Conservation (phyloP, 2,329 filamentous ascomycete species). For the Penicillium sp. region DNA sequence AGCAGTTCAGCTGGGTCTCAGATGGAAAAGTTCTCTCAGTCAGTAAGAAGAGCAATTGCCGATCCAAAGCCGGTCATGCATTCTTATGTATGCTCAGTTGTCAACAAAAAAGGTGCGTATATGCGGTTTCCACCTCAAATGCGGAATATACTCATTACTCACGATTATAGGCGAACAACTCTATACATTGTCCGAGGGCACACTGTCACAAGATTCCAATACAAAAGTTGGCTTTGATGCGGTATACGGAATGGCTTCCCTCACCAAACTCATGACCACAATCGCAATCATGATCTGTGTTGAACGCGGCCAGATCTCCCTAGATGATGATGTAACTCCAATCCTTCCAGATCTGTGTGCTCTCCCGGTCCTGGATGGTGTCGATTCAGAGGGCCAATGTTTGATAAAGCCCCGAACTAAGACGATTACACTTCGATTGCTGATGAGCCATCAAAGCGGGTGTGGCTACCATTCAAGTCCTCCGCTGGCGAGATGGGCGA, state of each 20-base stretch:
- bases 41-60: background rate
- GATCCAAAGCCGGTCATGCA: slow-evolving; percentile 2
- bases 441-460: too few species aligned
- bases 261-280: slow-evolving; percentile 39
- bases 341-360: too few species aligned
- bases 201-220: background rate
- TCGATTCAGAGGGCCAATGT: too few species aligned
- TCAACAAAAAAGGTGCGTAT: slow-evolving; percentile 1
- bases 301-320: too few species aligned
- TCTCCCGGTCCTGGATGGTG: too few species aligned
- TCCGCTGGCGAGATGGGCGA: too few species aligned
- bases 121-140: background rate
- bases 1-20: background rate
- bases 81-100: slow-evolving; percentile 2
- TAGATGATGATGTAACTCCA: too few species aligned
- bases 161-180: background rate
- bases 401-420: too few species aligned
- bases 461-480: too few species aligned
- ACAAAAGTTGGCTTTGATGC: background rate
- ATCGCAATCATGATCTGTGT: slow-evolving; percentile 41
- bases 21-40: background rate
- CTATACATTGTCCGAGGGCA: background rate
- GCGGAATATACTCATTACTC: background rate
- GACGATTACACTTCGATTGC: too few species aligned
- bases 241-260: background rate